Evolutionary conservation across 2,329 filamentous ascomycete genomes (phyloP).

Genomic region (Cladosporium sphaerospermum): DNA sequence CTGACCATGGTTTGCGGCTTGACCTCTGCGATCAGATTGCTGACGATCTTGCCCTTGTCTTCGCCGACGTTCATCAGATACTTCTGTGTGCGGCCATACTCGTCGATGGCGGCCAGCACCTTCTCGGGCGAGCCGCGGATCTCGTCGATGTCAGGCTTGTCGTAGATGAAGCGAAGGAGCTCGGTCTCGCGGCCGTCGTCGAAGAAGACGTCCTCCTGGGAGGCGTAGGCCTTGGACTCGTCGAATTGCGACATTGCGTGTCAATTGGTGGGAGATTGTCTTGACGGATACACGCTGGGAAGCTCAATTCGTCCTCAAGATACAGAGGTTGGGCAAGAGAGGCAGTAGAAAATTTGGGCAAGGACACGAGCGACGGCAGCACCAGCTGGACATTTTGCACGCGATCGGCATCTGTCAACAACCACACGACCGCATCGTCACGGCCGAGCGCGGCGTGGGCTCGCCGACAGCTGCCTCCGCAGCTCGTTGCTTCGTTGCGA

Average conservation of each 20-base stretch:
- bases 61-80: constrained; percentile 77
- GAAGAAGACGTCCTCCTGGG: constrained; percentile 42
- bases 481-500: background rate
- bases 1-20: constrained; percentile 60
- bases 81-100: constrained; percentile 58
- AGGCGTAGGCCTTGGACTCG: constrained; percentile 42
- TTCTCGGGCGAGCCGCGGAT: constrained; percentile 58
- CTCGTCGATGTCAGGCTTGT: constrained; percentile 53
- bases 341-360: background rate
- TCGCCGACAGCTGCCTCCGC: background rate
- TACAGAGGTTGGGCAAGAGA: too few relatives aligned
- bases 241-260: constrained; percentile 29
- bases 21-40: constrained; percentile 58
- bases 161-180: constrained; percentile 63
- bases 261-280: background rate
- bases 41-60: constrained; percentile 66
- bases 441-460: background rate
- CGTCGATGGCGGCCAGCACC: constrained; percentile 64
- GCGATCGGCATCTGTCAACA: constrained; percentile 10
- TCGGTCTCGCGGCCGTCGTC: constrained; percentile 70
- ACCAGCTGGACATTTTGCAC: constrained; percentile 3
- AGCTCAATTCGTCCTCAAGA: too few relatives aligned
- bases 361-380: background rate
- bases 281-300: too few relatives aligned
- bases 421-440: background rate